These are phyloP conservation scores for Tricholoma sp. DNA, from an alignment of 768 basidiomycete genomes.

Conservation along the genomic window DNA sequence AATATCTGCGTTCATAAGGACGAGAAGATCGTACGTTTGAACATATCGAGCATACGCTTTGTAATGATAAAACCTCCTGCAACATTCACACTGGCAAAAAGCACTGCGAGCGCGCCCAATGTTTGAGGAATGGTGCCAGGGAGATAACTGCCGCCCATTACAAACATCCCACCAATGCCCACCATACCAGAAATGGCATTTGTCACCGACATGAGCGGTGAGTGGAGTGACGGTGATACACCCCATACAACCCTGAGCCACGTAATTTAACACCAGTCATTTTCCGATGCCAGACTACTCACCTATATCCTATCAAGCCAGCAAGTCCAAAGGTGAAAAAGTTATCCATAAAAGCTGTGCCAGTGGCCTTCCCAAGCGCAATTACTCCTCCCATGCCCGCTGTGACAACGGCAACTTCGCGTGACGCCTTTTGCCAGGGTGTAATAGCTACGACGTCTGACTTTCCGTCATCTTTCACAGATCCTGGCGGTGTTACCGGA, in stretches of 20 bases:
- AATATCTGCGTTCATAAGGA: slow-evolving; percentile 1
- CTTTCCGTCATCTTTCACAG: slow-evolving; percentile 40
- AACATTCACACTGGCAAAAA: slow-evolving; percentile 84
- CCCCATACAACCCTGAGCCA: slow-evolving; percentile 74
- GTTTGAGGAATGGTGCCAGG: slow-evolving; percentile 78
- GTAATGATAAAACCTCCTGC: slow-evolving; percentile 87
- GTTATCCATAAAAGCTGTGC: slow-evolving; percentile 80
- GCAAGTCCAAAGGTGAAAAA: slow-evolving; percentile 89
- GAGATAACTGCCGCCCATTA: slow-evolving; percentile 86
- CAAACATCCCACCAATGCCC: slow-evolving; percentile 66
- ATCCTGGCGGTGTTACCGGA: slow-evolving; percentile 46
- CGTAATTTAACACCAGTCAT: background rate
- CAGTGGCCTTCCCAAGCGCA: slow-evolving; percentile 74
- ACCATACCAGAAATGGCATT: slow-evolving; percentile 78
- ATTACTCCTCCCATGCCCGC: slow-evolving; percentile 71
- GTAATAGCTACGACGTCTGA: slow-evolving; percentile 59
- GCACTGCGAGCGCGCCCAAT: slow-evolving; percentile 78
- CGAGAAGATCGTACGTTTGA: slow-evolving; percentile 54
- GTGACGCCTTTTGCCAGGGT: slow-evolving; percentile 78
- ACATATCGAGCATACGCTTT: slow-evolving; percentile 92
- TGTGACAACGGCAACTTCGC: slow-evolving; percentile 70
- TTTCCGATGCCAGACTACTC: background rate
- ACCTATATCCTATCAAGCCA: slow-evolving; percentile 72
- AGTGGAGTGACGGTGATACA: slow-evolving; percentile 82
- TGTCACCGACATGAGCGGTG: slow-evolving; percentile 87